These are phyloP conservation scores for Plasmodium billcollinsi DNA, from an alignment of 169 alveolate genomes.

Conservation along the genomic window DNA sequence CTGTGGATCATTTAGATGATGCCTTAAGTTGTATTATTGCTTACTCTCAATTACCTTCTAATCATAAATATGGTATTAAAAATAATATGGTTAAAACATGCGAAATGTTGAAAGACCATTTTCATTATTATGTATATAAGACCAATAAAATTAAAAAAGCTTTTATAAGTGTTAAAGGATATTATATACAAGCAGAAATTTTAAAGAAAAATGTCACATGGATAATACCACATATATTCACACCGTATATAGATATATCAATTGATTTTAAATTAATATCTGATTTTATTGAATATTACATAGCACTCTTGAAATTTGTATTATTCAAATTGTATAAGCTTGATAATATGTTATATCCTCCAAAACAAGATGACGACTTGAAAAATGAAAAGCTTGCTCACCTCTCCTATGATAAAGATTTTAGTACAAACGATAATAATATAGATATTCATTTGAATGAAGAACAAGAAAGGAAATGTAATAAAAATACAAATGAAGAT, in stretches of 20 bases:
- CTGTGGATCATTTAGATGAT: conserved; percentile 98
- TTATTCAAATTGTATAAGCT: conserved; percentile 93
- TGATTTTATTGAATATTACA: conserved; percentile 95
- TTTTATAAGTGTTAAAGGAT: conserved; percentile 98
- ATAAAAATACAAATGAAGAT: not conserved
- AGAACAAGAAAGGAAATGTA: not conserved
- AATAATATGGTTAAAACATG: conserved; percentile 15
- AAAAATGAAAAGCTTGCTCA: conserved; percentile 52
- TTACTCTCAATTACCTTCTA: conserved; percentile 20
- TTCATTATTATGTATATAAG: conserved; percentile 36
- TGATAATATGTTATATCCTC: conserved; percentile 90
- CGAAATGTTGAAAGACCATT: conserved; percentile 19
- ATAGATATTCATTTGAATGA: not conserved
- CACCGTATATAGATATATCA: conserved; percentile 83
- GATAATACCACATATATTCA: conserved; percentile 97
- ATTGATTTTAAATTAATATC: conserved; percentile 88
- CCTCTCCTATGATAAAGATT: conserved; percentile 13
- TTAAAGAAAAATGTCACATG: conserved; percentile 94
- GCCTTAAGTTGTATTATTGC: conserved; percentile 96
- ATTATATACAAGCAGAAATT: conserved; percentile 97
- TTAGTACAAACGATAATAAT: not conserved
- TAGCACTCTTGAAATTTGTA: conserved; percentile 92
- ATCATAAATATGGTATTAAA: conserved; percentile 11
- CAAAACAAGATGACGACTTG: conserved; percentile 36
- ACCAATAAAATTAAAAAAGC: conserved; percentile 85